A percentile compares a stretch with the other conserved stretches of the same genome.
Evolutionary conservation across 495 filamentous ascomycete genomes (phyloP).

Genomic region (Penicillium nucicola): DNA sequence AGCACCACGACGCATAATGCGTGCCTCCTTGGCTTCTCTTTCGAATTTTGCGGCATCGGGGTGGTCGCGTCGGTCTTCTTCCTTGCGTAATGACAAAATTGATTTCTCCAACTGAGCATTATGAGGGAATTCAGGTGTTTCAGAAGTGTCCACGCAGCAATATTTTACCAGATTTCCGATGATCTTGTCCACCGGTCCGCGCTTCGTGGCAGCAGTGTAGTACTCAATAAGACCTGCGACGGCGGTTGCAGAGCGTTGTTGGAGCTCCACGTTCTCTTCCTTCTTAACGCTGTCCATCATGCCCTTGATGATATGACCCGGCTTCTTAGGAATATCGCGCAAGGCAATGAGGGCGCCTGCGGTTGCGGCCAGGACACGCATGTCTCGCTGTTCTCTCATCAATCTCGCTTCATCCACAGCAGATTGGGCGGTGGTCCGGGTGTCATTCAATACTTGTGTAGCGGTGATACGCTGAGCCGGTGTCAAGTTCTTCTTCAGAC

Average conservation of each 20-base stretch:
- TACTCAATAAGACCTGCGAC: constrained; percentile 81
- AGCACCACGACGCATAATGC: constrained; percentile 85
- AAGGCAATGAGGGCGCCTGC: constrained; percentile 87
- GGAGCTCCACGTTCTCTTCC: constrained; percentile 88
- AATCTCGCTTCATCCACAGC: constrained; percentile 75
- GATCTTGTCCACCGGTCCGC: constrained; percentile 86
- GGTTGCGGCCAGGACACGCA: constrained; percentile 82
- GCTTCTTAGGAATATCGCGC: constrained; percentile 83
- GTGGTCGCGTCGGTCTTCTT: constrained; percentile 93
- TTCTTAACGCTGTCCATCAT: constrained; percentile 98
- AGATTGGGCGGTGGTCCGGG: constrained; percentile 60
- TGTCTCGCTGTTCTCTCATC: constrained; percentile 76
- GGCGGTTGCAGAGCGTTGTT: constrained; percentile 80
- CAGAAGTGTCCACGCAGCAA: constrained; percentile 93
- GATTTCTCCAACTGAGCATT: constrained; percentile 71
- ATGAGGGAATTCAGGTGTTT: constrained; percentile 88
- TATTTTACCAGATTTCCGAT: constrained; percentile 93
- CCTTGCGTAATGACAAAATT: constrained; percentile 89
- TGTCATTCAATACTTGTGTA: constrained; percentile 68
- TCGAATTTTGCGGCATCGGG: constrained; percentile 86
- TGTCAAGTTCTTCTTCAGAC: constrained; percentile 77
- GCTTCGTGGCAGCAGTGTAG: constrained; percentile 71
- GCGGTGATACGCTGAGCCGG: constrained; percentile 81
- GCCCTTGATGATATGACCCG: constrained; percentile 82
- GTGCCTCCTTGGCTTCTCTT: constrained; percentile 76